A percentile compares a stretch with the other conserved stretches of the same genome.
Evolutionary conservation across 768 basidiomycete species (phyloP).

Genomic region (Psilocybe tampanensis): DNA sequence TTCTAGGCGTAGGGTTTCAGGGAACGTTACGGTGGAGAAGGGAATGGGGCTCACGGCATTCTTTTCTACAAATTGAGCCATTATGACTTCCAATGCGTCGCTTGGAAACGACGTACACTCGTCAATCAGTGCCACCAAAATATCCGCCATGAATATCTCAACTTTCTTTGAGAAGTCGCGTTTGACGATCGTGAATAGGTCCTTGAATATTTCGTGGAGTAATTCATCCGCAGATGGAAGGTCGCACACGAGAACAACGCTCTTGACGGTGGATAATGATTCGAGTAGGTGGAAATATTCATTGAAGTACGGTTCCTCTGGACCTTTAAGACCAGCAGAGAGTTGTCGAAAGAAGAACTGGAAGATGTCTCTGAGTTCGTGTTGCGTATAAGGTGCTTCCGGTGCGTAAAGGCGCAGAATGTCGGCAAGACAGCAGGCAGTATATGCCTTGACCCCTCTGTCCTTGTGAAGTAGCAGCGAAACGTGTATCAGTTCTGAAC

Average conservation of each 20-base stretch:
- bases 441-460: slow-evolving; percentile 92
- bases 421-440: slow-evolving; percentile 94
- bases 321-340: slow-evolving; percentile 66
- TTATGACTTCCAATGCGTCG: slow-evolving; percentile 77
- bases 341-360: slow-evolving; percentile 95
- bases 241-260: slow-evolving; percentile 91
- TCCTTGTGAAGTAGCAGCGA: slow-evolving; percentile 93
- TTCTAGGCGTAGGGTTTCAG: slow-evolving; percentile 40
- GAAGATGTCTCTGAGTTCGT: slow-evolving; percentile 93
- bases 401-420: slow-evolving; percentile 93
- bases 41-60: slow-evolving; percentile 48
- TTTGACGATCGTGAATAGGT: slow-evolving; percentile 79
- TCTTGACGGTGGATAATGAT: slow-evolving; percentile 91
- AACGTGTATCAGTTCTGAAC: slow-evolving; percentile 78
- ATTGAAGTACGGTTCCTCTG: slow-evolving; percentile 83
- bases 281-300: slow-evolving; percentile 97
- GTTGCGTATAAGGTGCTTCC: slow-evolving; percentile 91
- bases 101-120: slow-evolving; percentile 78
- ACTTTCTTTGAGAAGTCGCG: slow-evolving; percentile 77
- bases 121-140: slow-evolving; percentile 87
- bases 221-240: slow-evolving; percentile 86
- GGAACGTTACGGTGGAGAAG: slow-evolving; percentile 1
- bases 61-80: slow-evolving; percentile 86
- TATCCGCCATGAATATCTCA: slow-evolving; percentile 85
- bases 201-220: slow-evolving; percentile 79